Base-by-base conservation (phyloP, 2,329 filamentous ascomycete species). In the Aspergillus tubingensis region DNA sequence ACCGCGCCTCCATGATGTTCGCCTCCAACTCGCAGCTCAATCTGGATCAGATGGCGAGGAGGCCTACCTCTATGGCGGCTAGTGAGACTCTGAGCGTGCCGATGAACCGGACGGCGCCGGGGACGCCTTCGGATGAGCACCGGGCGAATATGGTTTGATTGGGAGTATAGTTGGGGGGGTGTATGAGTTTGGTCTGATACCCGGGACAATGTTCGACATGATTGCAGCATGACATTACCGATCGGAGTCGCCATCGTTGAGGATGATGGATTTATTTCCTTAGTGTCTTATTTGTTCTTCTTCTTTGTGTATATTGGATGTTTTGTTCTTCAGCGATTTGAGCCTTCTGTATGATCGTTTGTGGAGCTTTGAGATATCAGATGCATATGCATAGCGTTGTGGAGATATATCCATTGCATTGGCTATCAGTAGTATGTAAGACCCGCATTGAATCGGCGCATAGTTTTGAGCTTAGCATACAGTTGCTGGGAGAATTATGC, bases 1-100 rank as follows among this genome's bases (percentile, higher is more conserved):
- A 59, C 36, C 57, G 57, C 5, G 44, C 52, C 5, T 59, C 57
- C 8, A 36, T 59, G 36, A 59, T 59, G 57, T 59, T 59, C 4
- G 57, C 57, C 21, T 51, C 57, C 15, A 36, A 41, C 3, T 59
- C 57, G 1, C 51, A 43, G 4, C 30, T 21, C 10, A 52, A 59
- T 4, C 10, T 32, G 44, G 11, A 36, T 5, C 32, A 13, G 32
- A 36, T 36, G 43, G 17, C 10, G 25, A 47, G 51, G 23, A 43
- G 57, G n/a, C 52, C 57, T 8, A 43, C 57, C n/a, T 59, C 57
- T 5, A 36, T 51, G n/a, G 43, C 52, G 2, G 43, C 36, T 10
- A 56, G 57, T 15, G 57, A 59, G 25, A 55, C 52, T 1, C 23
- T 51, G 15, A 32, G 32, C 15, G 32, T 36, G 32, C 32, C 41